Conservation (phyloP, 768 basidiomycete species). For the Pleurotus salmoneostramineus region DNA sequence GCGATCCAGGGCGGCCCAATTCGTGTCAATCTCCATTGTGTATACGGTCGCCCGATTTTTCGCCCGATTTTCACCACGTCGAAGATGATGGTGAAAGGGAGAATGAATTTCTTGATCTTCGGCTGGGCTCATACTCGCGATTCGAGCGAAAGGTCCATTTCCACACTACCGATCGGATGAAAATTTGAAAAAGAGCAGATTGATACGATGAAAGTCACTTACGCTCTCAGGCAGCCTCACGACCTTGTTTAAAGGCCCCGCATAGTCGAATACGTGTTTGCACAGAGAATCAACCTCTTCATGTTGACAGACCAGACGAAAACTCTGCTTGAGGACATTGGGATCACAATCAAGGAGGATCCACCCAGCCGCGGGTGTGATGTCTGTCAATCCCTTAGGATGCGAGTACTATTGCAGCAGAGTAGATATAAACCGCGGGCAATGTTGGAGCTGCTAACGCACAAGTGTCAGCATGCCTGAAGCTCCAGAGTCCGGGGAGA, state of each 20-base stretch:
- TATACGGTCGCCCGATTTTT: background rate
- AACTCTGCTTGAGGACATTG: background rate
- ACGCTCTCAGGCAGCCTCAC: slow-evolving; percentile 52
- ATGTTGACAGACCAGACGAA: background rate
- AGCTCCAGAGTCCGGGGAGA: background rate
- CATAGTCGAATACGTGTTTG: slow-evolving; percentile 31
- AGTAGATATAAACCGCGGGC: background rate
- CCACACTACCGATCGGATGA: background rate
- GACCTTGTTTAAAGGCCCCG: slow-evolving; percentile 42
- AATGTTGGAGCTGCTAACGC: background rate
- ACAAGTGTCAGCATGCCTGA: slow-evolving; percentile 1
- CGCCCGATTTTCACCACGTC: background rate
- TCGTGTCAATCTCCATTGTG: background rate
- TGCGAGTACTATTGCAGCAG: background rate
- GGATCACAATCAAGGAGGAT: slow-evolving; percentile 2
- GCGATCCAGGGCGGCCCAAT: background rate
- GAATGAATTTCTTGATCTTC: background rate
- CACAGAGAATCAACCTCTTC: slow-evolving; percentile 23
- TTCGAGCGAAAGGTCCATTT: background rate
- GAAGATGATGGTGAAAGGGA: background rate
- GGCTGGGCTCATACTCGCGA: background rate
- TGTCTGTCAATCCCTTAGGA: slow-evolving; percentile 1
- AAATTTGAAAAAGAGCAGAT: background rate
- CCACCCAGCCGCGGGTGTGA: slow-evolving; percentile 4
- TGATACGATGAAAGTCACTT: slow-evolving; percentile 12